These are phyloP conservation scores for Penicillium sp. DNA, from an alignment of 2,329 filamentous ascomycete species.

Conservation along the genomic window DNA sequence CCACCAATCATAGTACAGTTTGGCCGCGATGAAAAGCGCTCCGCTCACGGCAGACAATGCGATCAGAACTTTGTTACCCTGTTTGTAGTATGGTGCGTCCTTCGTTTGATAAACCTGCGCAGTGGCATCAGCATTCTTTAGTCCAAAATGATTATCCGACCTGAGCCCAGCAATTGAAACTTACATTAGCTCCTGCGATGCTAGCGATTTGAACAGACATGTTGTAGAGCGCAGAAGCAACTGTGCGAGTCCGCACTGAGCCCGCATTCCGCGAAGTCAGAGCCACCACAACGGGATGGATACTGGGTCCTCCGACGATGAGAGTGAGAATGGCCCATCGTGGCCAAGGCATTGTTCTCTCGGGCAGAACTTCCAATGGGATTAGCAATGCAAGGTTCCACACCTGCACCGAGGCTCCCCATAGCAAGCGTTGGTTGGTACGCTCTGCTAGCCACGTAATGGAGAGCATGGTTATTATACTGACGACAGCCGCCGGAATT, in stretches of 20 bases:
- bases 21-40: not conserved
- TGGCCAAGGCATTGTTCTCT: conserved; percentile 50
- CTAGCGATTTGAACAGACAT: conserved; percentile 40
- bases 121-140: not conserved
- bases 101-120: conserved; percentile 2
- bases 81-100: not conserved
- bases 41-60: not conserved
- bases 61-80: conserved; percentile 1
- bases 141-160: too few species aligned
- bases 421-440: conserved; percentile 55
- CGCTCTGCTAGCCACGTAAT: conserved; percentile 54
- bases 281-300: conserved; percentile 52
- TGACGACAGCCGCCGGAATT: conserved; percentile 56
- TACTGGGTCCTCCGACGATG: conserved; percentile 56
- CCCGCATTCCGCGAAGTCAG: conserved; percentile 39
- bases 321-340: conserved; percentile 54
- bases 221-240: conserved; percentile 42
- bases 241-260: conserved; percentile 39
- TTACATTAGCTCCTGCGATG: conserved; percentile 17
- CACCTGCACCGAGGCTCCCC: conserved; percentile 50
- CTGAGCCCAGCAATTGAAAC: not conserved
- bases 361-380: conserved; percentile 49
- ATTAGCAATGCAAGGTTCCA: conserved; percentile 40
- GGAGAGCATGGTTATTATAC: conserved; percentile 56
- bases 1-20: not conserved